Evolutionary conservation across 345 rosid species (phyloP).

Genomic region (Fremontodendron californicum): DNA sequence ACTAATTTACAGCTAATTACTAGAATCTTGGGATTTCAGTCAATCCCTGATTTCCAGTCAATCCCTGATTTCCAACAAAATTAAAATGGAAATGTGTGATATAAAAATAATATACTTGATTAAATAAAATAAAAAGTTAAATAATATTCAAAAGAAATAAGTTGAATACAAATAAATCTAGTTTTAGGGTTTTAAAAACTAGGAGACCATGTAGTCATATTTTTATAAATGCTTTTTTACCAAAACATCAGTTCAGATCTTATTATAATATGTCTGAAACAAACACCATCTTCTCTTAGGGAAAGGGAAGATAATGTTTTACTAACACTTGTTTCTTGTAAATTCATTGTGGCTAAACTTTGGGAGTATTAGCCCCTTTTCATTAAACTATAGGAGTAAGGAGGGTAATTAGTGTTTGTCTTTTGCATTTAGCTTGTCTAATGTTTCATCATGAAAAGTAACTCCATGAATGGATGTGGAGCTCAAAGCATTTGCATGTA

Average conservation of each 20-base stretch:
- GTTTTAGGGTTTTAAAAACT: conserved; percentile 55
- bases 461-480: conserved; percentile 75
- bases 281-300: conserved; percentile 41
- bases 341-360: conserved; percentile 53
- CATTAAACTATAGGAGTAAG: conserved; percentile 35
- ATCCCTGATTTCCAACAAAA: too few species aligned
- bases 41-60: too few species aligned
- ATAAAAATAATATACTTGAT: too few species aligned
- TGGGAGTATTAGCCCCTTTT: conserved; percentile 55
- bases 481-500: conserved; percentile 68
- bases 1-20: too few species aligned
- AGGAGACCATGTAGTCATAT: conserved; percentile 48
- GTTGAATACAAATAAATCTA: conserved; percentile 17
- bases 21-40: too few species aligned
- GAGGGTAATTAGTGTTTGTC: conserved; percentile 8
- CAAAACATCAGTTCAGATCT: conserved; percentile 19
- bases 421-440: conserved; percentile 30
- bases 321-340: conserved; percentile 31
- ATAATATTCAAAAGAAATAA: too few species aligned
- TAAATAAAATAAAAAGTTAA: too few species aligned
- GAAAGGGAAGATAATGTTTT: conserved; percentile 38
- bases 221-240: conserved; percentile 20
- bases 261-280: conserved; percentile 20
- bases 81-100: too few species aligned
- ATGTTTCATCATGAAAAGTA: conserved; percentile 25